Percentiles rank a stretch among this genome's conserved stretches.
Conservation (phyloP, 2,329 filamentous ascomycete species). For the Aspergillus neotritici region DNA sequence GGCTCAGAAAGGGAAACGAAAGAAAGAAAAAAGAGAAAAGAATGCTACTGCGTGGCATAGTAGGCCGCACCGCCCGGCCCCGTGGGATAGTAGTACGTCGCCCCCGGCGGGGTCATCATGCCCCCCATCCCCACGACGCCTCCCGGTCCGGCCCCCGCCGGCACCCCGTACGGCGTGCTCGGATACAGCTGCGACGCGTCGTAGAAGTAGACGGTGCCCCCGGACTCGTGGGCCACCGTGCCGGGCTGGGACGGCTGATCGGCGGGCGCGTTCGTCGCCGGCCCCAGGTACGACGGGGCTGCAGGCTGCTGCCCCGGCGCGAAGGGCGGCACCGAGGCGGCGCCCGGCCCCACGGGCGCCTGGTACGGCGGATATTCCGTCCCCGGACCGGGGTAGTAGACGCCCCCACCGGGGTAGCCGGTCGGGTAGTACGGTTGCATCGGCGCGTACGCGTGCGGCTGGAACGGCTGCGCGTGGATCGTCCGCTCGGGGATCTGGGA, state of each 20-base stretch:
- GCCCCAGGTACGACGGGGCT: constrained; percentile 29
- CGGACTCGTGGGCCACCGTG: constrained; percentile 76
- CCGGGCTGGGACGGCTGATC: constrained; percentile 45
- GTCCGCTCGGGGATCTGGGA: constrained; percentile 90
- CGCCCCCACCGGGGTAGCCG: constrained; percentile 54
- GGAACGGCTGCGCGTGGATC: constrained; percentile 85
- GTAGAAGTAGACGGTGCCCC: constrained; percentile 95
- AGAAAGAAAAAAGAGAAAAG: constrained; percentile 6
- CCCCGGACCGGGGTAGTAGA: constrained; percentile 60
- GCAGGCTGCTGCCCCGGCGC: constrained; percentile 52
- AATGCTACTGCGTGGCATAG: constrained; percentile 45
- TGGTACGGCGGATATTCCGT: constrained; percentile 40
- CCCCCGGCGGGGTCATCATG: constrained; percentile 64
- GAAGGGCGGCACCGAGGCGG: constrained; percentile 51
- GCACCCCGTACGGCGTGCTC: constrained; percentile 45
- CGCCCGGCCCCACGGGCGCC: constrained; percentile 42
- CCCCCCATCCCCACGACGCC: constrained; percentile 66
- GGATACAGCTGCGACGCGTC: constrained; percentile 65
- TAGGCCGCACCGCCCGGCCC: constrained; percentile 53
- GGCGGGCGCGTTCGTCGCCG: constrained; percentile 23
- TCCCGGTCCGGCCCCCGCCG: constrained; percentile 46
- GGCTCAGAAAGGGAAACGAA: constrained; percentile 10
- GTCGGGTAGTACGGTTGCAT: constrained; percentile 53
- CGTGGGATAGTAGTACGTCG: constrained; percentile 51
- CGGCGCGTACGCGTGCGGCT: constrained; percentile 63